Evolutionary conservation across 345 rosid genomes (phyloP).

Genomic region (thale cress (Arabidopsis thaliana)): DNA sequence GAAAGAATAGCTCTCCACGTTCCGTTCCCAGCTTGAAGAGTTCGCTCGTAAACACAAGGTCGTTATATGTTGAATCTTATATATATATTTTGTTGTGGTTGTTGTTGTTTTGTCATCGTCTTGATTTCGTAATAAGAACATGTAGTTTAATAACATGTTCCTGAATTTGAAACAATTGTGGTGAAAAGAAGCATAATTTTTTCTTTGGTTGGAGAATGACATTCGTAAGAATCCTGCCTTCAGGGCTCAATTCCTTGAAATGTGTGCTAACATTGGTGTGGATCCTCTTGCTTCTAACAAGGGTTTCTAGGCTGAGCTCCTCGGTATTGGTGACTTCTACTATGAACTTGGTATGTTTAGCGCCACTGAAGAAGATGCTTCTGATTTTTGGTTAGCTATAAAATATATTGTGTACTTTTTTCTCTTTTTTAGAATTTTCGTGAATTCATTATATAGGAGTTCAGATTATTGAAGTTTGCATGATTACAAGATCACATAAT

Average conservation of each 20-base stretch:
- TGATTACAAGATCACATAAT: conserved; percentile 82
- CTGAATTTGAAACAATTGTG: not conserved
- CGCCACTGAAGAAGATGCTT: not conserved
- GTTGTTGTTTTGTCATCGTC: not conserved
- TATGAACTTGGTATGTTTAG: conserved; percentile 73
- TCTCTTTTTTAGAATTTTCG: not conserved
- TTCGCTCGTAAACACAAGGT: conserved; percentile 97
- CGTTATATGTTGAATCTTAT: not conserved
- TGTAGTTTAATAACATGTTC: not conserved
- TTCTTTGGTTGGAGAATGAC: conserved; percentile 65
- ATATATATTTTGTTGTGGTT: not conserved
- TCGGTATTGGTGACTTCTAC: conserved; percentile 96
- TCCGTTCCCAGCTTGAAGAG: conserved; percentile 85
- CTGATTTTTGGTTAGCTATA: too few species aligned
- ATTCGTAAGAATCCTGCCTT: conserved; percentile 86
- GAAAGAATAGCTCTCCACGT: conserved; percentile 96
- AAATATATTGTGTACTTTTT: not conserved
- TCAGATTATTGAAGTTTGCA: conserved; percentile 94
- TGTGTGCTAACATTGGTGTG: conserved; percentile 97
- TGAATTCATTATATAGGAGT: conserved; percentile 68
- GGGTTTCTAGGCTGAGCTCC: conserved; percentile 95
- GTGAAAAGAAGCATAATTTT: conserved; percentile 4
- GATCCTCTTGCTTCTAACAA: conserved; percentile 95
- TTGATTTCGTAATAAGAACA: not conserved
- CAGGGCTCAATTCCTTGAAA: conserved; percentile 87